A percentile compares a stretch with the other conserved stretches of the same genome.
phyloP scores from a whole-genome alignment of 768 basidiomycete species.

The Chlorophyllum brunneum region DNA sequence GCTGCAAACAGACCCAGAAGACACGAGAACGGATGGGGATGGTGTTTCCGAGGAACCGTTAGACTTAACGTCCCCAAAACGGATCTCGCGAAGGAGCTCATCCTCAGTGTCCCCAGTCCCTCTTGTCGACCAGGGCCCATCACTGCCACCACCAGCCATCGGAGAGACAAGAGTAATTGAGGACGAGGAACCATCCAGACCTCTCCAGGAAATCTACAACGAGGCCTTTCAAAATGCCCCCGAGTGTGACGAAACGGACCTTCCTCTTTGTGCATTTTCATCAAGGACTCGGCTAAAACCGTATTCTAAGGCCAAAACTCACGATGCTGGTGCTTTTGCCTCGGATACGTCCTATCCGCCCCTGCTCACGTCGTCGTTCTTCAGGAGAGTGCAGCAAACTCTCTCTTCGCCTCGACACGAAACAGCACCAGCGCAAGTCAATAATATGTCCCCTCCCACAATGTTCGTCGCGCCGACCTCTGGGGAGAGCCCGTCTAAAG shows the following conservation, averaged over 20 bases:
- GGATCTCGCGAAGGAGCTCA: too few relatives aligned
- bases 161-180: neutral
- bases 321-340: neutral
- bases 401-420: neutral
- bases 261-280: neutral
- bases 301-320: neutral
- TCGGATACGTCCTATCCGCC: constrained; percentile 4
- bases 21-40: neutral
- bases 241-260: neutral
- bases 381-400: neutral
- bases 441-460: too few relatives aligned
- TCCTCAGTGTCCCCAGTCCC: neutral
- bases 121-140: too few relatives aligned
- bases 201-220: constrained; percentile 5
- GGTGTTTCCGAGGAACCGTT: neutral
- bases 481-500: too few relatives aligned
- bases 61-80: neutral
- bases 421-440: neutral
- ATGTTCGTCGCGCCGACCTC: neutral
- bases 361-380: constrained; percentile 6
- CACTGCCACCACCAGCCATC: neutral
- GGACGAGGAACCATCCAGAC: neutral
- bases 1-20: neutral
- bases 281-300: neutral
- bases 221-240: neutral